Evolutionary conservation across 2,329 filamentous ascomycete species (phyloP).

Genomic region (Eutypella sp.): DNA sequence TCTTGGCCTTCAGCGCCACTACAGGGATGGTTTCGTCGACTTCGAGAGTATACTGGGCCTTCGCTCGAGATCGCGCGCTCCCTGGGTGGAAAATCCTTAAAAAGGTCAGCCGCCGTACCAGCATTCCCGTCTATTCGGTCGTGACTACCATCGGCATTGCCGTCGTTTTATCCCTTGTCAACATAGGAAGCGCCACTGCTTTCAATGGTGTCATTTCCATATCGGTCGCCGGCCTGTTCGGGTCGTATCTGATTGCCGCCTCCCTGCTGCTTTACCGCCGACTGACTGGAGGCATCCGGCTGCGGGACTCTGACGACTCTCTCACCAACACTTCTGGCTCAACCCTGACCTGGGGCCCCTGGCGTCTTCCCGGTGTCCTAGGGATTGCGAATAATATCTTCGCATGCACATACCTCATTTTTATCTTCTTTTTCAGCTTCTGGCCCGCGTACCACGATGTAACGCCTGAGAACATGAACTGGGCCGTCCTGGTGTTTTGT

Average conservation of each 20-base stretch:
- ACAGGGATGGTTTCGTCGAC: constrained; percentile 53
- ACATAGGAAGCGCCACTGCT: constrained; percentile 6
- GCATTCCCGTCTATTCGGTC: constrained; percentile 8
- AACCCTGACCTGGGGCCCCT: constrained; percentile 13
- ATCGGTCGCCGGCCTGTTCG: constrained; percentile 6
- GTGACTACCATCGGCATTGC: constrained; percentile 4
- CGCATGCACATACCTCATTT: constrained; percentile 10
- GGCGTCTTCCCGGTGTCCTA: constrained; percentile 8
- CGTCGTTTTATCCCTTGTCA: constrained; percentile 4
- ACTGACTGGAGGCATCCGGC: constrained; percentile 9
- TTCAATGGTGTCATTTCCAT: constrained; percentile 9
- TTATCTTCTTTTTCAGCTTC: constrained; percentile 11
- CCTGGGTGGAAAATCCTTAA: constrained; percentile 16
- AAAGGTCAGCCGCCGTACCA: constrained; percentile 15
- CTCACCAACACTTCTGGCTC: background rate
- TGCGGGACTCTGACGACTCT: background rate
- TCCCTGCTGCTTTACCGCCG: constrained; percentile 8
- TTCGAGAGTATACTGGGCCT: constrained; percentile 53
- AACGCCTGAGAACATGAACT: constrained; percentile 6
- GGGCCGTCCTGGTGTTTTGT: background rate
- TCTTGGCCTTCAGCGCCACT: constrained; percentile 43
- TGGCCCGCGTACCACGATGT: constrained; percentile 10
- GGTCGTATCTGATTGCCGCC: constrained; percentile 7
- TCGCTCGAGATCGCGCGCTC: constrained; percentile 26
- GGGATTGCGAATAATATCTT: constrained; percentile 10